Evolutionary conservation across 1,284 basidiomycete species (phyloP).

Genomic region (Tausonia pullulans): DNA sequence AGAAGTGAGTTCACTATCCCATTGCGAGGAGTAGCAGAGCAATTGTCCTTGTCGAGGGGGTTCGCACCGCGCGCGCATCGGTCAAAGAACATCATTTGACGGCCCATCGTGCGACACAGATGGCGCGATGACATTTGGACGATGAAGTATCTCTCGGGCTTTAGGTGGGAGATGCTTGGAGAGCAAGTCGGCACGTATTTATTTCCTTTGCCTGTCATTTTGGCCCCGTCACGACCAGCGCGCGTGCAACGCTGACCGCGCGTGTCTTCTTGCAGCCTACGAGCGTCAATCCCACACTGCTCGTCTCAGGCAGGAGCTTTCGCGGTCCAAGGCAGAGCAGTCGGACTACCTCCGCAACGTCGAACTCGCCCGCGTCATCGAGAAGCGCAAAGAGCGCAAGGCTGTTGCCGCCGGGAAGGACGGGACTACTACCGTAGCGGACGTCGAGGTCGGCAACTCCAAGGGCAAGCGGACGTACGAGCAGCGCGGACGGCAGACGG

Average conservation of each 20-base stretch:
- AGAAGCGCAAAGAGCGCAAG: constrained; percentile 68
- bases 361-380: constrained; percentile 80
- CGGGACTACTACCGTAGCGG: background rate
- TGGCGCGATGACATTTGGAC: constrained; percentile 99
- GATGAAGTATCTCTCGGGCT: constrained; percentile 95
- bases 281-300: constrained; percentile 83
- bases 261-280: constrained; percentile 50
- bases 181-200: constrained; percentile 82
- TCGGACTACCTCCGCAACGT: constrained; percentile 89
- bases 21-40: background rate
- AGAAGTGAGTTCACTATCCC: constrained; percentile 23
- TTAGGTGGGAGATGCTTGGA: constrained; percentile 98
- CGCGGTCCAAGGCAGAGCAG: constrained; percentile 80
- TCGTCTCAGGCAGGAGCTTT: constrained; percentile 76
- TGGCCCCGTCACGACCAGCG: background rate
- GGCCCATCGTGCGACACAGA: constrained; percentile 32
- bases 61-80: background rate
- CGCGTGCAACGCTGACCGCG: background rate
- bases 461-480: constrained; percentile 8
- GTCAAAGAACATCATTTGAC: background rate
- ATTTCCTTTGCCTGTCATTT: background rate
- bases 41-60: background rate
- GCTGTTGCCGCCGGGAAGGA: background rate
- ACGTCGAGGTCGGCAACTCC: background rate
- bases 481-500: constrained; percentile 6